A percentile compares a stretch with the other conserved stretches of the same genome.
Conservation (phyloP, 1,139 yeast species). For the Lodderomyces parapsilosis region DNA sequence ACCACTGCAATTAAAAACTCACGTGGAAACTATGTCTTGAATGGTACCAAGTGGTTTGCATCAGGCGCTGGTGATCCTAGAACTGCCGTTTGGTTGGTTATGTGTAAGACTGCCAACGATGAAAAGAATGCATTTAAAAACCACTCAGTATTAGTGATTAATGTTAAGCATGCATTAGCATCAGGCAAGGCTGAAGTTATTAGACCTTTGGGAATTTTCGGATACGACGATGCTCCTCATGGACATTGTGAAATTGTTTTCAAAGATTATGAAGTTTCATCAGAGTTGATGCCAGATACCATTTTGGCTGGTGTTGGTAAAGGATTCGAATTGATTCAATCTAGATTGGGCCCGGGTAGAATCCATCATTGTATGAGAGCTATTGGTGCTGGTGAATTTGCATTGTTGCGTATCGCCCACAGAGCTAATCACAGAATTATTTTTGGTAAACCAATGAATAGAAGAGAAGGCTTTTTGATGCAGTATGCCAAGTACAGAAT, state of each 20-base stretch:
- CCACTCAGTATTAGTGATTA: conserved; percentile 62
- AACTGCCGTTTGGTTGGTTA: conserved; percentile 60
- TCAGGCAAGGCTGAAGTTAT: conserved; percentile 52
- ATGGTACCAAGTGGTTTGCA: conserved; percentile 76
- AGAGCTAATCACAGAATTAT: conserved; percentile 58
- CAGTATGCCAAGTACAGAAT: conserved; percentile 59
- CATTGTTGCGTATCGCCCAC: conserved; percentile 50
- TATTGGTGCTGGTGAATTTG: conserved; percentile 65
- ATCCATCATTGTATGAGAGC: conserved; percentile 76
- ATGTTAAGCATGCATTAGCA: conserved; percentile 49
- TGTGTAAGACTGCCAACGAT: conserved; percentile 57
- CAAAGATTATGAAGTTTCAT: conserved; percentile 49
- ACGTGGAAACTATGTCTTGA: conserved; percentile 52
- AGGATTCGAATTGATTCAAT: conserved; percentile 69
- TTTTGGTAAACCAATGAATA: conserved; percentile 54
- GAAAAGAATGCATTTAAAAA: conserved; percentile 42
- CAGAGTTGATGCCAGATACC: conserved; percentile 35
- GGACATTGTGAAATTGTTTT: conserved; percentile 69
- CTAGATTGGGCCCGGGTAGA: conserved; percentile 71
- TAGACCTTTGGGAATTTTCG: conserved; percentile 59
- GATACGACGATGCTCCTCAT: conserved; percentile 73
- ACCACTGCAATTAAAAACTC: conserved; percentile 45
- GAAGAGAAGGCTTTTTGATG: conserved; percentile 53
- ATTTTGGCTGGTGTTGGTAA: conserved; percentile 53
- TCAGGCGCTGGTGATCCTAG: conserved; percentile 77